These are phyloP conservation scores for Glonium stellatum DNA, from an alignment of 495 filamentous ascomycete species.

Conservation along the genomic window DNA sequence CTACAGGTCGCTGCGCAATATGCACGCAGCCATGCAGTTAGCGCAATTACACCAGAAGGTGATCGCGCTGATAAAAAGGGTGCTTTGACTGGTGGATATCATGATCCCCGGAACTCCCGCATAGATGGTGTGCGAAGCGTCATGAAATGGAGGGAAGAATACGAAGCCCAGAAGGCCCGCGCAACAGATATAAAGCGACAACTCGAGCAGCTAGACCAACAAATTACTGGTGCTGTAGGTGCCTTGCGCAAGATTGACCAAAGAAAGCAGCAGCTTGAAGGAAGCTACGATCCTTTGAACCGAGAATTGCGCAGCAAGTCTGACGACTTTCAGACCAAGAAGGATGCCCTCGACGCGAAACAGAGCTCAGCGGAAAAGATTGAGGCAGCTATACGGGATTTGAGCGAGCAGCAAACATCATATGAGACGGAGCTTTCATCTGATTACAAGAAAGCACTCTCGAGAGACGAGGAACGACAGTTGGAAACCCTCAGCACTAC, in stretches of 20 bases:
- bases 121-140: constrained; percentile 76
- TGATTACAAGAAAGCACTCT: constrained; percentile 87
- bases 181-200: constrained; percentile 54
- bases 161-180: constrained; percentile 56
- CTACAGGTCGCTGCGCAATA: constrained; percentile 80
- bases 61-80: constrained; percentile 91
- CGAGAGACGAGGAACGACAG: constrained; percentile 69
- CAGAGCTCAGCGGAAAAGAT: constrained; percentile 61
- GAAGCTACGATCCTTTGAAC: constrained; percentile 72
- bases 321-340: constrained; percentile 63
- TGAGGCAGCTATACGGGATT: constrained; percentile 64
- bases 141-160: constrained; percentile 65
- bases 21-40: constrained; percentile 80
- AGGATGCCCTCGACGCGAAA: constrained; percentile 68
- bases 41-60: constrained; percentile 88
- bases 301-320: constrained; percentile 65
- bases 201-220: constrained; percentile 72
- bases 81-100: constrained; percentile 87
- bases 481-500: constrained; percentile 62
- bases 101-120: constrained; percentile 74
- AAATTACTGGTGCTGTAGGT: constrained; percentile 72
- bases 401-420: constrained; percentile 63
- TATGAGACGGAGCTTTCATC: constrained; percentile 73
- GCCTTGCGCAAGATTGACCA: constrained; percentile 80
- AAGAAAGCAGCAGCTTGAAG: constrained; percentile 66